Evolutionary conservation across 2,329 filamentous ascomycete species (phyloP).

Genomic region (Neonectria sp.): DNA sequence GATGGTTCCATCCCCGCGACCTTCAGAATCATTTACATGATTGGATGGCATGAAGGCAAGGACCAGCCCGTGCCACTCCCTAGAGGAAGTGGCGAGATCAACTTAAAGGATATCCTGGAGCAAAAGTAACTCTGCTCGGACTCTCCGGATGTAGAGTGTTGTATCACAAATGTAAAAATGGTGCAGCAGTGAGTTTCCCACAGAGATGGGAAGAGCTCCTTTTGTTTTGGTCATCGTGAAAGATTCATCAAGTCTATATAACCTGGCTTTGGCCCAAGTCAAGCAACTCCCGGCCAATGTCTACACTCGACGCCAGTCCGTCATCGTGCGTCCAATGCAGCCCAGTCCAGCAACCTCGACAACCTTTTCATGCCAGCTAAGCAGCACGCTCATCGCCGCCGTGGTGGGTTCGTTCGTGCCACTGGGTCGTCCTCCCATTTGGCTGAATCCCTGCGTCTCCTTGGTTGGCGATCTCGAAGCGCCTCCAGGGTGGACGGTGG

Average conservation of each 20-base stretch:
- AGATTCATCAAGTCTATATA: constrained; percentile 40
- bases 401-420: constrained; percentile 78
- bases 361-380: constrained; percentile 99
- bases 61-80: constrained; percentile 85
- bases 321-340: constrained; percentile 95
- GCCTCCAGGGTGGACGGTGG: constrained; percentile 59
- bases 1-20: constrained; percentile 88
- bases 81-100: constrained; percentile 88
- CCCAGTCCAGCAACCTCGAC: constrained; percentile 94
- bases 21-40: constrained; percentile 98
- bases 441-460: constrained; percentile 87
- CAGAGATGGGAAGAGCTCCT: neutral
- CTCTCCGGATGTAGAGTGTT: constrained; percentile 26
- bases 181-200: neutral
- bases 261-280: constrained; percentile 31
- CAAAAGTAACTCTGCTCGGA: constrained; percentile 53
- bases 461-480: constrained; percentile 60
- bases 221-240: constrained; percentile 22
- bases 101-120: constrained; percentile 85
- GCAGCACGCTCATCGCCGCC: constrained; percentile 93
- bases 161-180: constrained; percentile 23
- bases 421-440: constrained; percentile 73
- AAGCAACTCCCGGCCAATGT: constrained; percentile 19
- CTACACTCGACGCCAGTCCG: constrained; percentile 86
- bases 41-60: constrained; percentile 92